These are phyloP conservation scores for Amanita phalloides DNA, from an alignment of 768 basidiomycete species.

Conservation along the genomic window DNA sequence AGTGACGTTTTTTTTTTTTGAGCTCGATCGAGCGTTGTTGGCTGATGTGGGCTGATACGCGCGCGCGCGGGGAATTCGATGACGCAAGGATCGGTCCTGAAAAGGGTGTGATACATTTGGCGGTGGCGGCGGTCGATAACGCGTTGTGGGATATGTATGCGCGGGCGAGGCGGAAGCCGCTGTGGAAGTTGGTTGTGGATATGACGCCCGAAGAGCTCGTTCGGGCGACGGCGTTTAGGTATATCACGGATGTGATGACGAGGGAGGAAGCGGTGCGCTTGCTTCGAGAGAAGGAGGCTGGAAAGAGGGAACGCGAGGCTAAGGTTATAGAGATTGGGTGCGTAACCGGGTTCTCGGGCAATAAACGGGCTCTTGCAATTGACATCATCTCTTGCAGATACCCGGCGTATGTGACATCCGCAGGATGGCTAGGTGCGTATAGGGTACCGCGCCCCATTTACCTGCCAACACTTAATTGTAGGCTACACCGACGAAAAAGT, in stretches of 20 bases:
- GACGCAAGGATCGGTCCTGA: conserved; percentile 70
- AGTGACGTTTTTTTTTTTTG: conserved; percentile 11
- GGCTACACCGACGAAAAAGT: conserved; percentile 94
- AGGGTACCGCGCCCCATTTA: background rate
- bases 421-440: conserved; percentile 72
- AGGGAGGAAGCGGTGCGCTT: conserved; percentile 80
- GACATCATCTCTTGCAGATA: conserved; percentile 35
- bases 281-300: conserved; percentile 65
- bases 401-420: conserved; percentile 90
- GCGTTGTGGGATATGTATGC: conserved; percentile 95
- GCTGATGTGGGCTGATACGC: too few species aligned
- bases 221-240: conserved; percentile 66
- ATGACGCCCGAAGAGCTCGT: conserved; percentile 84
- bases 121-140: conserved; percentile 82
- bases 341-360: conserved; percentile 3
- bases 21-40: too few species aligned
- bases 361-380: background rate
- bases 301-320: conserved; percentile 71
- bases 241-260: conserved; percentile 91
- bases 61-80: too few species aligned
- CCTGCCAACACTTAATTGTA: conserved; percentile 10
- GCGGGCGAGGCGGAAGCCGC: conserved; percentile 65
- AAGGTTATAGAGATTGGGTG: conserved; percentile 64
- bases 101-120: conserved; percentile 91
- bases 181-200: conserved; percentile 92